Evolutionary conservation across 768 basidiomycete species (phyloP).

Genomic region (Hemileccinum impolitum): DNA sequence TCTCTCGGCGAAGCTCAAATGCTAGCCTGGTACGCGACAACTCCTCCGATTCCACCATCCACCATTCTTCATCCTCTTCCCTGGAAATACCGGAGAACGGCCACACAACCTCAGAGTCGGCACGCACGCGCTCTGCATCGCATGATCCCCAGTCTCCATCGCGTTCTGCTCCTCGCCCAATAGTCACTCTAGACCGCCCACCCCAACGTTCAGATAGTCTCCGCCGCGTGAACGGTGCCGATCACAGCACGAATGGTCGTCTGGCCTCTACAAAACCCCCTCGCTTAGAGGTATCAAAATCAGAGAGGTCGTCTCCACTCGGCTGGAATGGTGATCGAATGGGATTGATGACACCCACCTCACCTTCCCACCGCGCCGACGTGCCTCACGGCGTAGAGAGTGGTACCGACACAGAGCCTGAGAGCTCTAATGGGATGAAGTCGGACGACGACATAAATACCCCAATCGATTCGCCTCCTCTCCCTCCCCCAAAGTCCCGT

Average conservation of each 20-base stretch:
- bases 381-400: conserved; percentile 74
- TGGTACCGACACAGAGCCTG: conserved; percentile 68
- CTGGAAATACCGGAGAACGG: conserved; percentile 31
- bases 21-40: conserved; percentile 25
- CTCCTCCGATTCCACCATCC: conserved; percentile 26
- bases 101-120: conserved; percentile 38
- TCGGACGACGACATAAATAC: conserved; percentile 25
- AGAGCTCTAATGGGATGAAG: conserved; percentile 39
- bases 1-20: conserved; percentile 22
- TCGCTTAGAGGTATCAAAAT: conserved; percentile 18
- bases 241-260: conserved; percentile 7
- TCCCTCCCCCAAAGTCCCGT: conserved; percentile 42
- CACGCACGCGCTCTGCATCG: conserved; percentile 38
- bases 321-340: conserved; percentile 21
- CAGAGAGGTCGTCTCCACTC: conserved; percentile 19
- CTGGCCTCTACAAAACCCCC: conserved; percentile 3
- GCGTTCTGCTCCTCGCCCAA: conserved; percentile 24
- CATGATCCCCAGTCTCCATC: conserved; percentile 22
- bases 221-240: conserved; percentile 12
- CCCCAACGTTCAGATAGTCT: conserved; percentile 34
- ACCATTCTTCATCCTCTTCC: conserved; percentile 39
- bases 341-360: conserved; percentile 38
- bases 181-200: conserved; percentile 33
- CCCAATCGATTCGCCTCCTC: conserved; percentile 34
- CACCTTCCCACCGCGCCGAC: conserved; percentile 62